Conservation (phyloP, 192 early-diverging fungal genomes). For the Gonapodya prolifera region DNA sequence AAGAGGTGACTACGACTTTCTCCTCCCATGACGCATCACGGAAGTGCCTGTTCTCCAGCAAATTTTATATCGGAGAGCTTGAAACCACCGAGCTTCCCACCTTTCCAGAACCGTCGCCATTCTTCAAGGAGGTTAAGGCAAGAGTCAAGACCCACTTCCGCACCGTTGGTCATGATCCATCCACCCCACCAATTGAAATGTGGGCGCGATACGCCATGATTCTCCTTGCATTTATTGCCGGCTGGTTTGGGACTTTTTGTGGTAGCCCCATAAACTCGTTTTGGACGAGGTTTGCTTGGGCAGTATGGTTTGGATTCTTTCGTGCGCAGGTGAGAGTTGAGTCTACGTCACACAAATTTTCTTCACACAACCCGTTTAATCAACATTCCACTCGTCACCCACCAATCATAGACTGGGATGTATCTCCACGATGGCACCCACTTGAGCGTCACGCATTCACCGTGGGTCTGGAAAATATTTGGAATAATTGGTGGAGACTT, state of each 20-base stretch:
- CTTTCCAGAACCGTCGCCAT: constrained; percentile 31
- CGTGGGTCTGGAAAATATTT: constrained; percentile 35
- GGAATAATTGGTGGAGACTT: constrained; percentile 39
- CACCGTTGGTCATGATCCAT: constrained; percentile 18
- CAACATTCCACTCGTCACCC: too few relatives aligned
- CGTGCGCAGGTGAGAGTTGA: too few relatives aligned
- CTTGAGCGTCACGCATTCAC: constrained; percentile 33
- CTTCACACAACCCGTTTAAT: too few relatives aligned
- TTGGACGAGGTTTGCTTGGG: background rate
- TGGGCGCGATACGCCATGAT: background rate
- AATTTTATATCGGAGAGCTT: constrained; percentile 28
- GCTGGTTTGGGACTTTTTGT: background rate
- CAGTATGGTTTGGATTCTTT: background rate
- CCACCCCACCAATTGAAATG: background rate
- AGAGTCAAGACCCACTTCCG: constrained; percentile 35
- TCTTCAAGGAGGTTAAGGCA: constrained; percentile 28
- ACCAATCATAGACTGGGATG: constrained; percentile 15
- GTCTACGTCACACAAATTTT: too few relatives aligned
- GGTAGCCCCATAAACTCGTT: background rate
- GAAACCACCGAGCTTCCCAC: constrained; percentile 27
- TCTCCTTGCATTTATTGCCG: background rate
- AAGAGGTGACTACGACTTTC: too few relatives aligned
- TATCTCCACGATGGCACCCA: constrained; percentile 41
- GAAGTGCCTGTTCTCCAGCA: background rate
- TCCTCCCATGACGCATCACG: background rate